Conservation (phyloP, 2,329 filamentous ascomycete species). For the Trichoderma simmonsii region DNA sequence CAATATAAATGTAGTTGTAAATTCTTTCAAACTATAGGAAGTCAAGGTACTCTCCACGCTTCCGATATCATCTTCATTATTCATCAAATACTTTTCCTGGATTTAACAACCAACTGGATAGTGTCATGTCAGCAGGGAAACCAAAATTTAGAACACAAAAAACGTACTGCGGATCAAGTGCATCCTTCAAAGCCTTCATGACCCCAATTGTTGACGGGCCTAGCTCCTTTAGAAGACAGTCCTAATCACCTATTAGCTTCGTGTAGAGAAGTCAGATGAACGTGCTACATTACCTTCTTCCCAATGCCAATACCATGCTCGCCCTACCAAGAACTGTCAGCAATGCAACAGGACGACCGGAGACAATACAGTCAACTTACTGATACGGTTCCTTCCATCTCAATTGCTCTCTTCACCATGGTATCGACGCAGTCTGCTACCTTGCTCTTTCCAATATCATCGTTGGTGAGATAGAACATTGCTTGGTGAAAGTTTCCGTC, state of each 20-base stretch:
- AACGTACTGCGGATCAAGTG: slow-evolving; percentile 54
- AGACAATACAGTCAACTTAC: slow-evolving; percentile 39
- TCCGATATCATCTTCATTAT: not conserved
- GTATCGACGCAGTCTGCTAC: slow-evolving; percentile 60
- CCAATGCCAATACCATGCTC: slow-evolving; percentile 70
- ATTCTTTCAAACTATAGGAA: not conserved
- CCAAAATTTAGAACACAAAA: not conserved
- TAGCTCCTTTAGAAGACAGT: slow-evolving; percentile 60
- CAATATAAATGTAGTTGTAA: not conserved
- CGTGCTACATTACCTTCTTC: slow-evolving; percentile 59
- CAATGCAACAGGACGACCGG: not conserved
- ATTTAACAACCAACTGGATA: slow-evolving; percentile 57
- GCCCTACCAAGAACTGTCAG: slow-evolving; percentile 35
- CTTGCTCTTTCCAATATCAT: slow-evolving; percentile 52
- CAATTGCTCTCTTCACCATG: slow-evolving; percentile 68
- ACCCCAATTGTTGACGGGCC: slow-evolving; percentile 60
- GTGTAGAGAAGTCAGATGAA: not conserved
- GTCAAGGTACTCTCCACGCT: not conserved
- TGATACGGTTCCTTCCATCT: slow-evolving; percentile 69
- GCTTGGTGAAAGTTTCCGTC: slow-evolving; percentile 71
- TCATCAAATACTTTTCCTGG: slow-evolving; percentile 66
- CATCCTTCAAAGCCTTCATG: slow-evolving; percentile 63
- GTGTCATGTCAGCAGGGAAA: too few species aligned
- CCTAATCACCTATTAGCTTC: slow-evolving; percentile 19
- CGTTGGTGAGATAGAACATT: slow-evolving; percentile 43